Evolutionary conservation across 495 filamentous ascomycete species (phyloP), one percentile per base, ranked within the genome.

Genomic region (Tricharina praecox): DNA sequence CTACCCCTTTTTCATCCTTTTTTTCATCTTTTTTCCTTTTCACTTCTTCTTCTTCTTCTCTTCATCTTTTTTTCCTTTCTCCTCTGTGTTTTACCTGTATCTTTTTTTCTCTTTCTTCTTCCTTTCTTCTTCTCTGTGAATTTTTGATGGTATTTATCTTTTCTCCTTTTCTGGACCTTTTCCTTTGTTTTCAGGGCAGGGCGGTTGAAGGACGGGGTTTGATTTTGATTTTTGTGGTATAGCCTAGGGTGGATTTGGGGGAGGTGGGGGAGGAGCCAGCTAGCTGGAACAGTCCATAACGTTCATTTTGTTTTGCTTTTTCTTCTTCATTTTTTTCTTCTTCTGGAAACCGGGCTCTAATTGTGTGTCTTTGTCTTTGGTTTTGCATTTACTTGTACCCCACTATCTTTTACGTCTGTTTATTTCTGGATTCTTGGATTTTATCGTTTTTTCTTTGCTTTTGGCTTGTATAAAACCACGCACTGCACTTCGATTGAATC

Each of bases 31-130:
- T 24, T 45, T 35, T 47, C 44, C 44, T 40, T 47, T 43, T 32
- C 33, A 38, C 36, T 47, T 53, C 60, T 51, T 53, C 55, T 66
- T 48, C 1, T 46, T 46, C 23, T 45, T 30, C 42, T 45, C 4
- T 3, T 30, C 5, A n/a, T n/a, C n/a, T n/a, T 26, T n/a, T 44
- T 44, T 44, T 11, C 2, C 23, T 7, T 44, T 44, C 23, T 44
- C 26, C 41, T 30, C 23, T 43, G 40, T 43, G 15, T 4, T 21
- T 43, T 43, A 7, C 10, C n/a, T n/a, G n/a, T n/a, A n/a, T n/a
- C n/a, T n/a, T n/a, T n/a, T n/a, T n/a, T n/a, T n/a, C n/a, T n/a
- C n/a, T n/a, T n/a, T n/a, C n/a, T n/a, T n/a, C n/a, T n/a, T 24
- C 19, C 16, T 19, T 43, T 43, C 18, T 23, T 19, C 20, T 19